These are phyloP conservation scores for Eremothecium cymbalariae DNA, from an alignment of 1,139 yeast genomes.

Conservation along the genomic window DNA sequence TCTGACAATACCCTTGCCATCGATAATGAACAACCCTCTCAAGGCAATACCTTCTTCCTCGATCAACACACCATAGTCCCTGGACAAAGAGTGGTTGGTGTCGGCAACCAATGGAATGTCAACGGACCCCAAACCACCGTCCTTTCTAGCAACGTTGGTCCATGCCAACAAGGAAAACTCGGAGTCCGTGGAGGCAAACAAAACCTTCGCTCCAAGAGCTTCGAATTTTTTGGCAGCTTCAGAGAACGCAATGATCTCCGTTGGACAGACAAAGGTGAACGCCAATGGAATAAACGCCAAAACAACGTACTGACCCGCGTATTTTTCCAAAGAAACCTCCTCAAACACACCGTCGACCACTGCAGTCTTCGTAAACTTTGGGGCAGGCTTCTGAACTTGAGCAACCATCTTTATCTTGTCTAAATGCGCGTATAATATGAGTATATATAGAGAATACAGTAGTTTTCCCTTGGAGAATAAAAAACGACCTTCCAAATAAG, in stretches of 20 bases:
- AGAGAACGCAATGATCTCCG: slow-evolving; percentile 97
- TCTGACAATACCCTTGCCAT: slow-evolving; percentile 90
- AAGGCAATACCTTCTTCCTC: slow-evolving; percentile 95
- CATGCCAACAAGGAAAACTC: slow-evolving; percentile 96
- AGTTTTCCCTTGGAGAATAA: no score
- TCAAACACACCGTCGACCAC: slow-evolving; percentile 93
- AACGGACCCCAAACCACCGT: slow-evolving; percentile 96
- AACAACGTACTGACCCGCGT: slow-evolving; percentile 96
- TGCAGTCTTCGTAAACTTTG: slow-evolving; percentile 91
- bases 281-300: slow-evolving; percentile 97
- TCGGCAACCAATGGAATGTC: slow-evolving; percentile 92
- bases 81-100: slow-evolving; percentile 89
- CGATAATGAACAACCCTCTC: slow-evolving; percentile 96
- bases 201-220: slow-evolving; percentile 78
- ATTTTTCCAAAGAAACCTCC: slow-evolving; percentile 87
- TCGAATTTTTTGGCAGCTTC: slow-evolving; percentile 86
- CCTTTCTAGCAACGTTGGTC: slow-evolving; percentile 94
- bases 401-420: slow-evolving; percentile 60
- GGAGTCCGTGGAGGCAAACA: slow-evolving; percentile 96
- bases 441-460: no score
- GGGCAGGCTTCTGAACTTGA: slow-evolving; percentile 89
- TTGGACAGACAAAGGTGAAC: slow-evolving; percentile 98
- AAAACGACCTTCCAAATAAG: no score
- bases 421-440: no score
- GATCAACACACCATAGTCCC: slow-evolving; percentile 92